A percentile compares a stretch with the other conserved stretches of the same genome.
phyloP scores from a whole-genome alignment of 2,329 filamentous ascomycete genomes.

The Calonectria multiphialidica region DNA sequence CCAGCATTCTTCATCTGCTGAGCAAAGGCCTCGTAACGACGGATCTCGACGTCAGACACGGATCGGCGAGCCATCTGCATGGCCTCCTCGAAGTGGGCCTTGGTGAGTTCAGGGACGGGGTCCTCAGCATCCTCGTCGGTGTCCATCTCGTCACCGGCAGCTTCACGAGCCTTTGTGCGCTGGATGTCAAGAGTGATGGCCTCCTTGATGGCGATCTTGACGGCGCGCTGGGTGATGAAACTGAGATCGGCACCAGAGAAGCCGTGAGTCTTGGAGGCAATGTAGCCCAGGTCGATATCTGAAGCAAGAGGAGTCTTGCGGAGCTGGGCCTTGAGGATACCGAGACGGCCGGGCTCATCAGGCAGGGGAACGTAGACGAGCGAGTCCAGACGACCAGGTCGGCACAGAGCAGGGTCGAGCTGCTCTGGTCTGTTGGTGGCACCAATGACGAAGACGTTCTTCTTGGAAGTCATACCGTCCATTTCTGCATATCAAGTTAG shows the following conservation, averaged over 20 bases:
- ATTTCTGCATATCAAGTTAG: conserved; percentile 77
- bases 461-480: conserved; percentile 99
- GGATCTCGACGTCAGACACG: conserved; percentile 96
- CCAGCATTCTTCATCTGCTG: conserved; percentile 99
- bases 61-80: conserved; percentile 96
- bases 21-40: conserved; percentile 97
- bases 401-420: conserved; percentile 96
- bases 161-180: conserved; percentile 89
- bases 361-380: conserved; percentile 98
- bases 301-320: conserved; percentile 94
- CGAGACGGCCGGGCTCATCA: conserved; percentile 87
- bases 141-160: conserved; percentile 83
- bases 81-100: conserved; percentile 97
- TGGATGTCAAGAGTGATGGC: conserved; percentile 91
- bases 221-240: conserved; percentile 98
- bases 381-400: conserved; percentile 98
- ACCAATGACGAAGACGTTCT: conserved; percentile 99
- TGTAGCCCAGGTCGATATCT: conserved; percentile 91
- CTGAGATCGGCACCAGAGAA: conserved; percentile 99
- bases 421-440: conserved; percentile 99
- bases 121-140: conserved; percentile 82
- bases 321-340: conserved; percentile 95
- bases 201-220: conserved; percentile 99
- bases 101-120: conserved; percentile 94
- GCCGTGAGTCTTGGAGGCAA: conserved; percentile 96